These are phyloP conservation scores for Phytopythium chamaehyphon DNA, from an alignment of 352 stramenopile genomes.

Conservation along the genomic window DNA sequence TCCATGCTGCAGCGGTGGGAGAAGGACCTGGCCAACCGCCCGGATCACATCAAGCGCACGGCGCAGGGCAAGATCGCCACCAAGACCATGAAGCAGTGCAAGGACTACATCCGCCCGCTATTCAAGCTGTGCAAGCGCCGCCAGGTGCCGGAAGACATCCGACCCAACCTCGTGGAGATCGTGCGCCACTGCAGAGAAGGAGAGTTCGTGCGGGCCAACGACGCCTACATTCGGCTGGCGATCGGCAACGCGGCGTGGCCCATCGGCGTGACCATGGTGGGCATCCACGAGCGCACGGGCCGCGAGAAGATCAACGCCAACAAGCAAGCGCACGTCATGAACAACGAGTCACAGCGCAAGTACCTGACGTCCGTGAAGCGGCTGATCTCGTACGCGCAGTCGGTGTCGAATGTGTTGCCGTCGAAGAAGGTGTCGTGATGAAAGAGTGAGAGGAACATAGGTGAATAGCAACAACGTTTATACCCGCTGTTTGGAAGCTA, in stretches of 20 bases:
- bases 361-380: conserved; percentile 98
- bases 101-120: conserved; percentile 97
- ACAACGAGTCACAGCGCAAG: conserved; percentile 98
- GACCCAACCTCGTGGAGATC: conserved; percentile 90
- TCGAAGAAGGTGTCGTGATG: conserved; percentile 83
- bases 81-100: conserved; percentile 98
- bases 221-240: conserved; percentile 97
- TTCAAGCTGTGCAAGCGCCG: conserved; percentile 96
- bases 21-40: conserved; percentile 79
- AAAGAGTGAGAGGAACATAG: not conserved
- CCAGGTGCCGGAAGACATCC: conserved; percentile 85
- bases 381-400: conserved; percentile 97
- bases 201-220: conserved; percentile 94
- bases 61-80: conserved; percentile 92
- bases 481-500: no score
- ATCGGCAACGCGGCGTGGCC: conserved; percentile 98
- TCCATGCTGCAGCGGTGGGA: conserved; percentile 93
- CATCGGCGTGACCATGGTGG: conserved; percentile 99
- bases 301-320: conserved; percentile 95
- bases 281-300: conserved; percentile 96
- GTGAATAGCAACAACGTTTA: not conserved
- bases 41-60: conserved; percentile 88
- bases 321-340: conserved; percentile 99
- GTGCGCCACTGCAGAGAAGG: conserved; percentile 92
- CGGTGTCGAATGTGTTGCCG: conserved; percentile 71